These are phyloP conservation scores for Ceratocystis harringtonii DNA, from an alignment of 2,329 filamentous ascomycete genomes.

Conservation along the genomic window DNA sequence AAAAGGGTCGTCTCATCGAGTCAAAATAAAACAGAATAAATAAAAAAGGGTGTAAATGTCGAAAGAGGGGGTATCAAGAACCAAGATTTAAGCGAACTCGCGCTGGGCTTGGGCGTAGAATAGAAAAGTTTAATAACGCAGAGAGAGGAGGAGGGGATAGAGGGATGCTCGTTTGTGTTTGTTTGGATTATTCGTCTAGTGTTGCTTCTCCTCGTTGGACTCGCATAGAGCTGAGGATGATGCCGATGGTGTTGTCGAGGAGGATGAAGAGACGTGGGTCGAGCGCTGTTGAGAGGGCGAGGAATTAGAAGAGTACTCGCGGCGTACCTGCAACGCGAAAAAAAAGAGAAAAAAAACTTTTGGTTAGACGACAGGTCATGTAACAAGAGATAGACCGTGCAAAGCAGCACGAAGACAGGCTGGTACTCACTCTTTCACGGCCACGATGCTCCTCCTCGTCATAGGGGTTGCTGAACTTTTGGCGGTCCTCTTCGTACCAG, in stretches of 20 bases:
- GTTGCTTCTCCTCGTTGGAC: not conserved
- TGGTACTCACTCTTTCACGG: constrained; percentile 26
- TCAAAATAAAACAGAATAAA: not conserved
- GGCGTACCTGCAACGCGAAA: constrained; percentile 5
- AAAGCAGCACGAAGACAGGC: not conserved
- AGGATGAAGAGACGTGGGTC: not conserved
- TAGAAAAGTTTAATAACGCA: not conserved
- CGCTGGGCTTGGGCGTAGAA: not conserved
- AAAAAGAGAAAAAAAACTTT: not conserved
- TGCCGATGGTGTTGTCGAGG: not conserved
- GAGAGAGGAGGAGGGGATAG: not conserved
- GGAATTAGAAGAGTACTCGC: constrained; percentile 11
- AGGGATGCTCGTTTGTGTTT: not conserved
- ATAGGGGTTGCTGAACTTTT: constrained; percentile 28
- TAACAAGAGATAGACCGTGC: not conserved
- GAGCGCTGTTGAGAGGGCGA: constrained; percentile 3
- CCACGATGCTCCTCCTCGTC: constrained; percentile 28
- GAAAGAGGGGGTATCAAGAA: not conserved
- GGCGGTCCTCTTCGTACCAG: constrained; percentile 46
- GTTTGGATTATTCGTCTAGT: not conserved
- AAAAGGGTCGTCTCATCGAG: constrained; percentile 3
- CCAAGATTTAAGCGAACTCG: not conserved
- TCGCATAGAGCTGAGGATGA: not conserved
- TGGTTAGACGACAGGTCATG: not conserved
- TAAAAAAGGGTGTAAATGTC: not conserved